Percentiles rank a stretch among this genome's conserved stretches.
Evolutionary conservation across 176 grass and related monocot genomes (phyloP).

Genomic region (Musa beccarii): DNA sequence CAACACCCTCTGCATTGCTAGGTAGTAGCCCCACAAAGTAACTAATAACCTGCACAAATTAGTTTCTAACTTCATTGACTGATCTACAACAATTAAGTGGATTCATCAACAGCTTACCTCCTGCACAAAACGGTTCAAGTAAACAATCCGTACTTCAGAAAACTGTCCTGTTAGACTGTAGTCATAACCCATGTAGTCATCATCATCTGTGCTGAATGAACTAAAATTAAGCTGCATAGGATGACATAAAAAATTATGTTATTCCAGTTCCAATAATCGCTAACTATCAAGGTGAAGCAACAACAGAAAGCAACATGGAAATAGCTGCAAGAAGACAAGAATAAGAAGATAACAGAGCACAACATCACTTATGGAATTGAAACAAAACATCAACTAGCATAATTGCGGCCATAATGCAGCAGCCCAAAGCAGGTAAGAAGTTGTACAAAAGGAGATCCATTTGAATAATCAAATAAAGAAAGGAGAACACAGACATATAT

Average conservation of each 20-base stretch:
- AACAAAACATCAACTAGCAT: not conserved
- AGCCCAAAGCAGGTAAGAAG: not conserved
- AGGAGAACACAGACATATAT: no score
- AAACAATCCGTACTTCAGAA: slow-evolving; percentile 98
- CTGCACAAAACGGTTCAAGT: slow-evolving; percentile 97
- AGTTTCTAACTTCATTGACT: not conserved
- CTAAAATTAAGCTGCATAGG: slow-evolving; percentile 74
- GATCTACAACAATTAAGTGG: slow-evolving; percentile 7
- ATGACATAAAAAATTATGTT: slow-evolving; percentile 17
- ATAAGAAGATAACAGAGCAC: not conserved
- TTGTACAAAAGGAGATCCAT: no score
- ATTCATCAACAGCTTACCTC: slow-evolving; percentile 52
- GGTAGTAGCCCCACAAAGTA: slow-evolving; percentile 95
- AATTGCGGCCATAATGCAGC: not conserved
- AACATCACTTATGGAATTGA: not conserved
- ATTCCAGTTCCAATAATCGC: not conserved
- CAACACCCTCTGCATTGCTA: slow-evolving; percentile 54
- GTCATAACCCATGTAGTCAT: slow-evolving; percentile 87
- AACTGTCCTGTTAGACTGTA: slow-evolving; percentile 80
- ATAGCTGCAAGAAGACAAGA: not conserved
- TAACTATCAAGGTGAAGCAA: not conserved
- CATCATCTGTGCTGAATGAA: slow-evolving; percentile 75
- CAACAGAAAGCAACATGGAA: not conserved
- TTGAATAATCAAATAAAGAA: no score
- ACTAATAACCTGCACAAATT: slow-evolving; percentile 45